A percentile compares a stretch with the other conserved stretches of the same genome.
phyloP scores from a whole-genome alignment of 176 grass and related monocot species.

The Otatea glauca region DNA sequence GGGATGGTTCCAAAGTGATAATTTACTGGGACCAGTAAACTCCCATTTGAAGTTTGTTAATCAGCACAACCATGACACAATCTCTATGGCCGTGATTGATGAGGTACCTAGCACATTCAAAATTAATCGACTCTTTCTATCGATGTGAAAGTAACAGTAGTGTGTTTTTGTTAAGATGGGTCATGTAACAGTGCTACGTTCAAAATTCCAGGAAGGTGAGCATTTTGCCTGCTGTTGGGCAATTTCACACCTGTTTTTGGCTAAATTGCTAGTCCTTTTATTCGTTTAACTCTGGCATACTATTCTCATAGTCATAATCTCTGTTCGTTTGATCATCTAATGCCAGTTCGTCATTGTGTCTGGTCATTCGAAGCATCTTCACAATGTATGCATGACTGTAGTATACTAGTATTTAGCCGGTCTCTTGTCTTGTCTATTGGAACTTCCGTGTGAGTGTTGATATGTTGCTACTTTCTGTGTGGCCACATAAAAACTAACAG shows the following conservation, averaged over 20 bases:
- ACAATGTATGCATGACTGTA: neutral
- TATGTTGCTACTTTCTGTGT: neutral
- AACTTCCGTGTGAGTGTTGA: neutral
- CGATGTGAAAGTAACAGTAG: conserved; percentile 35
- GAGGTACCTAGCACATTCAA: conserved; percentile 54
- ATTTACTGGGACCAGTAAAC: conserved; percentile 42
- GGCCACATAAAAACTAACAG: neutral
- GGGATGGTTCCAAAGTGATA: conserved; percentile 21
- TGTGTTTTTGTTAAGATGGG: conserved; percentile 66
- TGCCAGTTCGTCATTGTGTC: neutral
- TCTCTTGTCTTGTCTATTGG: neutral
- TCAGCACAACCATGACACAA: conserved; percentile 86
- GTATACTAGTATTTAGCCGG: neutral
- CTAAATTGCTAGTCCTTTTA: neutral
- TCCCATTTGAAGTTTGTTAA: conserved; percentile 46
- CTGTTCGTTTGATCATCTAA: neutral
- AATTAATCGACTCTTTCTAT: conserved; percentile 11
- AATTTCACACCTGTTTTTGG: neutral
- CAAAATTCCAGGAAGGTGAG: conserved; percentile 92
- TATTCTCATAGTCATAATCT: neutral
- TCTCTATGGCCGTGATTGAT: conserved; percentile 91
- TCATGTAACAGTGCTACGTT: conserved; percentile 83
- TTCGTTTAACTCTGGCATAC: neutral
- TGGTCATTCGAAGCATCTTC: conserved; percentile 13
- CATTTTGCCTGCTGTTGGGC: neutral